A percentile compares a stretch with the other conserved stretches of the same genome.
Evolutionary conservation across 176 grass and related monocot genomes (phyloP).

Genomic region (Lolium rigidum): DNA sequence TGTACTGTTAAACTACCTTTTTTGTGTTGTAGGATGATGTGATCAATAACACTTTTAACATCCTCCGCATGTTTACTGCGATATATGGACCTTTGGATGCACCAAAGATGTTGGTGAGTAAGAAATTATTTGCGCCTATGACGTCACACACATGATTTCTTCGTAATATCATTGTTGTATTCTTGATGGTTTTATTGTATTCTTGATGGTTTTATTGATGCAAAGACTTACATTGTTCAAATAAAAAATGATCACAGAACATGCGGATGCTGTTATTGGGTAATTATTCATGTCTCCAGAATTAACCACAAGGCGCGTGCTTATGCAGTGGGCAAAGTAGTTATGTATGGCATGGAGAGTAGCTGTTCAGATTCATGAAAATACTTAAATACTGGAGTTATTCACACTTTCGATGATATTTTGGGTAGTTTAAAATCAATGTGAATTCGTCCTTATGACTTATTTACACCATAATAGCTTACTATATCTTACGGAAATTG

Average conservation of each 20-base stretch:
- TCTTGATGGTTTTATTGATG: constrained; percentile 18
- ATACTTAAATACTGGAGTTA: neutral
- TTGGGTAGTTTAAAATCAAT: neutral
- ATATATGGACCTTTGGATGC: constrained; percentile 87
- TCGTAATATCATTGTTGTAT: constrained; percentile 11
- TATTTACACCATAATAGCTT: constrained; percentile 20
- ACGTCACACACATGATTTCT: constrained; percentile 8
- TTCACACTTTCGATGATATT: neutral
- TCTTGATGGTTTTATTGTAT: constrained; percentile 29
- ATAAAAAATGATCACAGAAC: neutral
- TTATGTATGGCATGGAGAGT: neutral
- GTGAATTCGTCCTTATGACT: neutral
- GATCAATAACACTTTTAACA: constrained; percentile 77
- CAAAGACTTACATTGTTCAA: neutral
- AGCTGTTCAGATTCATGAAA: neutral
- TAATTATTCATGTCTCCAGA: neutral
- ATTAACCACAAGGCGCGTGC: neutral
- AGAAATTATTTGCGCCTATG: constrained; percentile 12
- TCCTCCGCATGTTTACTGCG: constrained; percentile 82
- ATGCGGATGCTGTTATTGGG: neutral
- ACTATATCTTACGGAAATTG: constrained; percentile 9
- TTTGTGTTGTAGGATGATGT: constrained; percentile 76
- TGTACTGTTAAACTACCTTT: constrained; percentile 29
- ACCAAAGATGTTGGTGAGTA: constrained; percentile 82
- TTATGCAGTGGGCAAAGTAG: neutral